Conservation (phyloP, 345 rosid genomes). For the Citrus australasica region DNA sequence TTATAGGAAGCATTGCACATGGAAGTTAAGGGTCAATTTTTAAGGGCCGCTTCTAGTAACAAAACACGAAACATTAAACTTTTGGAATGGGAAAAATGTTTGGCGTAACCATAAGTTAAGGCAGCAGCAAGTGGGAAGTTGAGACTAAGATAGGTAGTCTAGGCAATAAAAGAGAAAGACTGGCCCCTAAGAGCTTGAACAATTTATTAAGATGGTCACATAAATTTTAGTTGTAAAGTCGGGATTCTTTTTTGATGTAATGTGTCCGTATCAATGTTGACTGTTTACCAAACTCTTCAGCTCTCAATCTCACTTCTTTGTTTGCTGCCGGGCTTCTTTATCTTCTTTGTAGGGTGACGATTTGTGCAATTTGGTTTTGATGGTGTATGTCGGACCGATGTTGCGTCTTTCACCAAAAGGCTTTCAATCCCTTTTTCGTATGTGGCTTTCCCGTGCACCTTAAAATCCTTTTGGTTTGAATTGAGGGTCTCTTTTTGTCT, state of each 20-base stretch:
- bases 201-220: not conserved
- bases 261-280: conserved; percentile 17
- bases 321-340: not conserved
- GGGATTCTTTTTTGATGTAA: not conserved
- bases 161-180: not conserved
- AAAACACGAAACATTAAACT: not conserved
- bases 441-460: not conserved
- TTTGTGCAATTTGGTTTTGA: not conserved
- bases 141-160: not conserved
- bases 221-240: not conserved
- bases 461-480: not conserved
- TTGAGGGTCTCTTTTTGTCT: not conserved
- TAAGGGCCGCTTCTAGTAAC: not conserved
- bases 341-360: not conserved
- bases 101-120: not conserved
- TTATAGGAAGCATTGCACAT: not conserved
- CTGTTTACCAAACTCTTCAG: conserved; percentile 19
- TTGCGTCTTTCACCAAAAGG: conserved; percentile 19
- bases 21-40: not conserved
- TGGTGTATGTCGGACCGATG: conserved; percentile 23
- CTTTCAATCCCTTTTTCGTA: conserved; percentile 8
- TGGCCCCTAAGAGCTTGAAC: not conserved
- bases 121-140: not conserved
- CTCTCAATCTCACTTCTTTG: not conserved
- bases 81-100: not conserved